These are phyloP conservation scores for Glonium stellatum DNA, from an alignment of 495 filamentous ascomycete species.

Conservation along the genomic window DNA sequence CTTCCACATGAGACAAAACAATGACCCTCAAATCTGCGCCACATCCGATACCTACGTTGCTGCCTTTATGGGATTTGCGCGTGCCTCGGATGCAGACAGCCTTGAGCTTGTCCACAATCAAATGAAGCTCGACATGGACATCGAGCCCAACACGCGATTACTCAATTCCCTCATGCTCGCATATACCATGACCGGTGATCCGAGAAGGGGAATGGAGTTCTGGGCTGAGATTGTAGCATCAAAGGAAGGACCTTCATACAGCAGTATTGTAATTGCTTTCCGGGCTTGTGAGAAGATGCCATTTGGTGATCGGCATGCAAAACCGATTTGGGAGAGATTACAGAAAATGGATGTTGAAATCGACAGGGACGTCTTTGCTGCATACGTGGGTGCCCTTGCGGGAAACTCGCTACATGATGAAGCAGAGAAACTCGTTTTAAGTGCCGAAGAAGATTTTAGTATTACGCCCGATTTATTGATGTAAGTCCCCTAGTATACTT, in stretches of 20 bases:
- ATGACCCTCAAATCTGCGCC: constrained; percentile 50
- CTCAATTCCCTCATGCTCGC: constrained; percentile 82
- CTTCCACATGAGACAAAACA: constrained; percentile 75
- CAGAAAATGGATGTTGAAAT: constrained; percentile 67
- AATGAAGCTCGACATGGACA: constrained; percentile 75
- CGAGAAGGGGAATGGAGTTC: constrained; percentile 60
- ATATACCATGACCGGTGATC: constrained; percentile 59
- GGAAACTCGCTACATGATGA: constrained; percentile 60
- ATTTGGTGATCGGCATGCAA: constrained; percentile 57
- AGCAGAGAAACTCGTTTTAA: constrained; percentile 49
- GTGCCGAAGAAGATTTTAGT: constrained; percentile 58
- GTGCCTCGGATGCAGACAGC: constrained; percentile 53
- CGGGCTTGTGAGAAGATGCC: constrained; percentile 58
- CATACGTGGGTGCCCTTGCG: constrained; percentile 69
- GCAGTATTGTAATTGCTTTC: constrained; percentile 70
- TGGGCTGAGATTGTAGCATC: constrained; percentile 75
- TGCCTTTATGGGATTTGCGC: constrained; percentile 69
- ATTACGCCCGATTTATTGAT: constrained; percentile 56
- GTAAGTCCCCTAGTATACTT: constrained; percentile 48
- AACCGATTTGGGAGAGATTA: constrained; percentile 67
- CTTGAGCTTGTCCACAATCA: constrained; percentile 77
- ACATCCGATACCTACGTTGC: constrained; percentile 65
- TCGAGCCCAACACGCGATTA: constrained; percentile 69
- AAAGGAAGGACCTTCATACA: constrained; percentile 73
- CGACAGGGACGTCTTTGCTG: constrained; percentile 60